Conservation (phyloP, 495 filamentous ascomycete species). For the Penicillium samsonianum region DNA sequence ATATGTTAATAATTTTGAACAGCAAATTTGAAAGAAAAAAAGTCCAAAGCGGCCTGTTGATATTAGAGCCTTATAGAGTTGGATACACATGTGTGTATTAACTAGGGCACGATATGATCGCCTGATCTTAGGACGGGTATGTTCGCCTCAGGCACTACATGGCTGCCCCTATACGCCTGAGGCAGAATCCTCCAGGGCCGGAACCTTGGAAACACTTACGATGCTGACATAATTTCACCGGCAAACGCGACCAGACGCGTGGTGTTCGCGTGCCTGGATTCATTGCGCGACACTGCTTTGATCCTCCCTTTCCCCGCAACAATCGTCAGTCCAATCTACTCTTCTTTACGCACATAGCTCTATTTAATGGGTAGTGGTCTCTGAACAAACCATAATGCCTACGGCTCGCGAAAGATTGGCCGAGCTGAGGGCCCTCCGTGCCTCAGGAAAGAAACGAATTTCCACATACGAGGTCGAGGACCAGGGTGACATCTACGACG, state of each 20-base stretch:
- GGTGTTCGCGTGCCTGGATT: conserved; percentile 6
- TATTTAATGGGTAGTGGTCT: conserved; percentile 21
- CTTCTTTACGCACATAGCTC: conserved; percentile 12
- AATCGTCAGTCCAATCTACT: conserved; percentile 6
- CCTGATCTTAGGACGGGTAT: not conserved
- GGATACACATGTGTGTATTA: too few species aligned
- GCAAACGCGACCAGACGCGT: conserved; percentile 10
- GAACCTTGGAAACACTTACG: too few species aligned
- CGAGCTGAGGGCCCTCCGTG: conserved; percentile 80
- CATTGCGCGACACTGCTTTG: conserved; percentile 18
- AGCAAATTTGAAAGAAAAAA: not conserved
- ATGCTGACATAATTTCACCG: conserved; percentile 1
- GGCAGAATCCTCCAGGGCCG: too few species aligned
- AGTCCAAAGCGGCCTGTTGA: too few species aligned
- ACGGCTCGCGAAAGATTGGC: conserved; percentile 56
- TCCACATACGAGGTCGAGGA: conserved; percentile 88
- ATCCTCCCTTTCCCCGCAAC: conserved; percentile 27
- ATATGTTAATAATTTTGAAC: not conserved
- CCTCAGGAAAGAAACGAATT: conserved; percentile 85
- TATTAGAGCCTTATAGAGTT: not conserved
- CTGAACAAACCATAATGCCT: conserved; percentile 36
- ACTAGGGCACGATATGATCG: conserved; percentile 6
- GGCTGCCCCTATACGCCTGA: too few species aligned
- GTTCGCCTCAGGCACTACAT: too few species aligned
- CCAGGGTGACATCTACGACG: conserved; percentile 84